Conservation (phyloP, 441 rosid species). For the Populus hybrid region DNA sequence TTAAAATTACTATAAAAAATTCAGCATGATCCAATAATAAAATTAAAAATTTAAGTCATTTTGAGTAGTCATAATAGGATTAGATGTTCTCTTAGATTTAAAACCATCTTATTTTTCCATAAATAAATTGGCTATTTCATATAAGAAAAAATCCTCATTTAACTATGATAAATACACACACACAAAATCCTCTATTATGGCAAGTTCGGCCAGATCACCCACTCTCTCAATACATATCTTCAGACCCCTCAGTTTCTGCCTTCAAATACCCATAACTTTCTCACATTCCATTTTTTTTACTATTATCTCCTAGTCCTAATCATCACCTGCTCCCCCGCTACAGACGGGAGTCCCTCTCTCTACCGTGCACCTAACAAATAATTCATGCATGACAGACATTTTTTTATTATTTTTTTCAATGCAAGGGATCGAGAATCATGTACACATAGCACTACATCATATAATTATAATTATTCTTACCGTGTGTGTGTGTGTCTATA, state of each 20-base stretch:
- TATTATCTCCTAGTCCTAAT: constrained; percentile 29
- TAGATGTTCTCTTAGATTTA: no score
- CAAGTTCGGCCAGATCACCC: no score
- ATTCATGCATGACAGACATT: constrained; percentile 34
- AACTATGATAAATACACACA: no score
- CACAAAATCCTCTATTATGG: no score
- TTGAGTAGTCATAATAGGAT: no score
- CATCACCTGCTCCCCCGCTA: constrained; percentile 51
- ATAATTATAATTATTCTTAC: neutral
- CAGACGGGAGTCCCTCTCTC: constrained; percentile 31
- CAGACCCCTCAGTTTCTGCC: constrained; percentile 7
- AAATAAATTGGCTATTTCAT: no score
- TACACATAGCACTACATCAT: neutral
- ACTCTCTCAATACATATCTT: neutral
- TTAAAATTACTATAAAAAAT: no score
- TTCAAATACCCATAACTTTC: constrained; percentile 40
- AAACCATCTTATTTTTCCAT: no score
- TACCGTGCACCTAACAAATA: constrained; percentile 19
- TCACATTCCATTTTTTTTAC: constrained; percentile 38
- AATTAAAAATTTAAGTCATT: no score
- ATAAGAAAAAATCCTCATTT: no score
- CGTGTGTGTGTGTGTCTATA: neutral
- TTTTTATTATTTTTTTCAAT: neutral
- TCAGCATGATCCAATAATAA: no score
- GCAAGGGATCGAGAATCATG: neutral